phyloP scores from a whole-genome alignment of 75 land plant species.

The Azolla pinnata region DNA sequence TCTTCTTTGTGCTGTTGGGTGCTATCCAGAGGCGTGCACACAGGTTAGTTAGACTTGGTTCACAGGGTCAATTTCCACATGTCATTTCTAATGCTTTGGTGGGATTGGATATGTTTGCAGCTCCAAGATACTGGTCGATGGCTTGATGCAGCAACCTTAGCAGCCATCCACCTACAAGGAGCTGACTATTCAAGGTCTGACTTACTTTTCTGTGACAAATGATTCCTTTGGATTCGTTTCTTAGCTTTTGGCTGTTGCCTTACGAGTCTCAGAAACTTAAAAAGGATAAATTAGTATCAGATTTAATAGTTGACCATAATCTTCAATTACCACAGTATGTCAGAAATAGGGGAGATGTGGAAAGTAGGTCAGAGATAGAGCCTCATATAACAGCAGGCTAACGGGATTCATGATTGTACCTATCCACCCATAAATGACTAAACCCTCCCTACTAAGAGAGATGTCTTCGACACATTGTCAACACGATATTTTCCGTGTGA shows the following conservation, averaged over 20 bases:
- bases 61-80: neutral
- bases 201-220: too few relatives aligned
- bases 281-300: too few relatives aligned
- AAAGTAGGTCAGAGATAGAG: too few relatives aligned
- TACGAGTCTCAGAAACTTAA: neutral
- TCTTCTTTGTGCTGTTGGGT: slow-evolving; percentile 97
- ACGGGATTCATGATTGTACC: too few relatives aligned
- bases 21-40: slow-evolving; percentile 97
- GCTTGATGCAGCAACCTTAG: slow-evolving; percentile 95
- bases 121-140: slow-evolving; percentile 99
- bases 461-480: neutral
- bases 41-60: slow-evolving; percentile 36
- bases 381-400: too few relatives aligned
- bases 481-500: too few relatives aligned
- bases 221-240: neutral
- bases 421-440: too few relatives aligned
- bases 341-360: too few relatives aligned
- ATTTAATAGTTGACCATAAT: too few relatives aligned
- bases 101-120: slow-evolving; percentile 23
- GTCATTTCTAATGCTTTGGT: neutral
- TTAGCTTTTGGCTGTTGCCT: neutral
- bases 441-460: neutral
- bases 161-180: slow-evolving; percentile 86
- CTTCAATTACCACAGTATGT: too few relatives aligned
- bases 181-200: slow-evolving; percentile 84